Conservation (phyloP, 805 yeast species). For the Candida andamanensis region DNA sequence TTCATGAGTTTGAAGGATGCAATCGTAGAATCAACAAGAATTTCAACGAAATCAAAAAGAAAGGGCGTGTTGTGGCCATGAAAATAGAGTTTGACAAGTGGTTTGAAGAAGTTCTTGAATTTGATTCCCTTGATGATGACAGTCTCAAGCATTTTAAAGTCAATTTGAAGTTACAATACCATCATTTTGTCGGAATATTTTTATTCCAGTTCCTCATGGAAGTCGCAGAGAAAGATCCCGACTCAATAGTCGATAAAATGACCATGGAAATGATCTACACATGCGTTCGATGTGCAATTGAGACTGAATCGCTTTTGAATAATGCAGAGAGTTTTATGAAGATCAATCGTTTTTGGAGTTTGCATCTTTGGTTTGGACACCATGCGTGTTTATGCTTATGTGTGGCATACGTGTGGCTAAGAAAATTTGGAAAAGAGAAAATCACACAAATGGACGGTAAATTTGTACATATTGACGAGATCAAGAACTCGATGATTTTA, state of each 20-base stretch:
- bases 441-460: background rate
- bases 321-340: background rate
- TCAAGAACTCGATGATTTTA: constrained; percentile 1
- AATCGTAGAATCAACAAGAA: background rate
- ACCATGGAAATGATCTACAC: background rate
- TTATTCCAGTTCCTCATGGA: background rate
- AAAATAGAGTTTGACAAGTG: background rate
- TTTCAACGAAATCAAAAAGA: background rate
- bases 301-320: background rate
- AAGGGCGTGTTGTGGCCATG: background rate
- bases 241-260: background rate
- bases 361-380: constrained; percentile 1
- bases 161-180: background rate
- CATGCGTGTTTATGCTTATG: constrained; percentile 3
- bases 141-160: background rate
- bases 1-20: background rate
- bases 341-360: constrained; percentile 2
- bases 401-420: constrained; percentile 1
- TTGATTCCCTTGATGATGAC: too few species aligned
- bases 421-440: background rate
- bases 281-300: background rate
- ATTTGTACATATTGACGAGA: background rate
- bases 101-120: background rate
- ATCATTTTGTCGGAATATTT: background rate
- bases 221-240: background rate